Percentiles rank a stretch among this genome's conserved stretches.
These are phyloP conservation scores for Xylariaceae sp. DNA, from an alignment of 2,329 filamentous ascomycete genomes.

Conservation along the genomic window DNA sequence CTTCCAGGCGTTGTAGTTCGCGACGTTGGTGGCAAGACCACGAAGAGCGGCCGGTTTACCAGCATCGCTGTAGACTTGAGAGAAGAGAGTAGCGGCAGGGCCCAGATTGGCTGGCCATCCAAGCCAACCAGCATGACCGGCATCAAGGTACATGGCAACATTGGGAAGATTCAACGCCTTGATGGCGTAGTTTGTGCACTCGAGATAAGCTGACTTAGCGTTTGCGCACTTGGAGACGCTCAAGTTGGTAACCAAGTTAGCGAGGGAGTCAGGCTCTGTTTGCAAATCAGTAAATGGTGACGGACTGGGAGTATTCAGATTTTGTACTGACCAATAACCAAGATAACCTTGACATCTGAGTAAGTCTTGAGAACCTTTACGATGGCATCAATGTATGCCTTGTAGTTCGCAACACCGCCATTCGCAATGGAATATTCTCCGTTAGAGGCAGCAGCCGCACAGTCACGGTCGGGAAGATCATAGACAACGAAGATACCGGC, in stretches of 20 bases:
- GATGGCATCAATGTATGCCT: constrained; percentile 60
- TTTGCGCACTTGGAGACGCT: constrained; percentile 56
- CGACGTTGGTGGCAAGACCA: constrained; percentile 64
- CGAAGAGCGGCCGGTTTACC: constrained; percentile 58
- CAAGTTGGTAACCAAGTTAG: constrained; percentile 64
- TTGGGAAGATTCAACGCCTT: constrained; percentile 60
- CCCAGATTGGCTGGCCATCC: constrained; percentile 62
- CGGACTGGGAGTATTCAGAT: constrained; percentile 3
- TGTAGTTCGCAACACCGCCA: constrained; percentile 60
- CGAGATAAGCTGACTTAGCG: constrained; percentile 56
- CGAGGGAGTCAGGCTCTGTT: constrained; percentile 63
- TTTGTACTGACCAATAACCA: constrained; percentile 51
- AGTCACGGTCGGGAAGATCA: constrained; percentile 65
- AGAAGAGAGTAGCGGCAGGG: constrained; percentile 55
- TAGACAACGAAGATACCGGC: constrained; percentile 62
- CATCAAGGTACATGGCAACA: constrained; percentile 65
- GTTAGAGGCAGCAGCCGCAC: constrained; percentile 62
- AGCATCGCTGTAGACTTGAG: constrained; percentile 56
- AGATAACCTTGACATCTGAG: constrained; percentile 51
- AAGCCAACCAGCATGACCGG: constrained; percentile 65
- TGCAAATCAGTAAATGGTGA: constrained; percentile 32
- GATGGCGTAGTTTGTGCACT: constrained; percentile 59
- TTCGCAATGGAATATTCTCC: constrained; percentile 60
- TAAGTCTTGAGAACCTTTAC: constrained; percentile 50
- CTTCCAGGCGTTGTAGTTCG: constrained; percentile 62